Base-by-base conservation (phyloP, 768 basidiomycete species). In the Pulveroboletus ravenelii region DNA sequence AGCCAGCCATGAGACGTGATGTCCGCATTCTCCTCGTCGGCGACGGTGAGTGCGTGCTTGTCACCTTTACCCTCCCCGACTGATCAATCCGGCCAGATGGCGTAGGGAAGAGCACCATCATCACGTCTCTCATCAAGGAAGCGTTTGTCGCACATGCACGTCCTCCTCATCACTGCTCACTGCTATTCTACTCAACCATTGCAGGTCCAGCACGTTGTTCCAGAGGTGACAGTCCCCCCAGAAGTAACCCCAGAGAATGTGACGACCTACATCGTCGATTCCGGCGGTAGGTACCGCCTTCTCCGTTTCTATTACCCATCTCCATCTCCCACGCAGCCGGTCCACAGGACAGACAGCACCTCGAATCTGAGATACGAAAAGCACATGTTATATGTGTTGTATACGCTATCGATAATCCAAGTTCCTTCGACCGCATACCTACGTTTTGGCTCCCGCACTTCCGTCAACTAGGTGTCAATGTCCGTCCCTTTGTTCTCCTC, bases 321-420 rank as follows among this genome's bases (percentile, higher is more conserved):
- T 49, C 43, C 46, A 50, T 45, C 39, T 46, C 45, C 49, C 51
- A 52, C 31, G 18, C 59, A 97, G 94, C 91, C 51, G 83, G 88
- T 30, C 85, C 87, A 15, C 82, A 89, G 53, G 94, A 97, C 66
- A 82, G 87, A 44, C 74, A 78, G 13, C 92, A 95, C 69, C 83
- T 99, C 44, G 91, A 97, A 65, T 85, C 89, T 18, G 94, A 97
- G 77, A 89, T 97, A 52, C 84, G 93, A 45, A 93, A 96, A 68
- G 94, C 95, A 10, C 94, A 99, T 74, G 95, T 96, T 63, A 97
- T 98, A 56, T 95, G 92, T 65, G 86, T 99, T 52, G 95, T 99
- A 40, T 98, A 98, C 68, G 85, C 91, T 30, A 93, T 98, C 62
- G 93, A 97, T 74, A 92, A 94, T 66, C 88, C 95, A 30, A 87